A percentile compares a stretch with the other conserved stretches of the same genome.
Evolutionary conservation across 768 basidiomycete species (phyloP).

Genomic region (Russula earlei): DNA sequence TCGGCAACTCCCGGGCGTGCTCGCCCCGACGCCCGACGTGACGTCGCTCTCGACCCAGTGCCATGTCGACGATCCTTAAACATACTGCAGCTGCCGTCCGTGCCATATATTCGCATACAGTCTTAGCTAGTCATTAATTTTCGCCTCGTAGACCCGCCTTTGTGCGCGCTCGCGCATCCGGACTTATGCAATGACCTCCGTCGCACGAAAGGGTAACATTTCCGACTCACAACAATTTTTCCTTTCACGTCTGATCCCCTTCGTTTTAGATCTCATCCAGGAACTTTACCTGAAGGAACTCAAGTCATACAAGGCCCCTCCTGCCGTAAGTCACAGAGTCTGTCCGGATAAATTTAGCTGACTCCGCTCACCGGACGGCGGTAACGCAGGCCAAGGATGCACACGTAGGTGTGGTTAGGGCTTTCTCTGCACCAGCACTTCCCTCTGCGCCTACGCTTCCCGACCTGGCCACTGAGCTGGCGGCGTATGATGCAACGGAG

Average conservation of each 20-base stretch:
- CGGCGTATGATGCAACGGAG: conserved; percentile 77
- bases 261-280: conserved; percentile 71
- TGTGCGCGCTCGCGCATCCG: conserved; percentile 37
- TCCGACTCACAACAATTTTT: conserved; percentile 14
- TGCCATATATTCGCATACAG: not conserved
- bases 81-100: conserved; percentile 39
- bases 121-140: not conserved
- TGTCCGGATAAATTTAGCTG: not conserved
- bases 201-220: conserved; percentile 54
- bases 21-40: no score
- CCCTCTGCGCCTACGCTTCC: conserved; percentile 75
- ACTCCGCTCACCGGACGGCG: not conserved
- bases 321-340: conserved; percentile 43
- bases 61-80: conserved; percentile 55
- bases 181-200: conserved; percentile 50
- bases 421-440: conserved; percentile 61
- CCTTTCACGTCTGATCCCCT: not conserved
- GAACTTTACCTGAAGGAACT: conserved; percentile 87
- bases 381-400: conserved; percentile 72
- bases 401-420: conserved; percentile 79
- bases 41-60: no score
- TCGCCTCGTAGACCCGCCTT: conserved; percentile 38
- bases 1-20: no score
- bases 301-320: conserved; percentile 77
- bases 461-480: conserved; percentile 82